phyloP scores from a whole-genome alignment of 1,139 yeast species.

The Eremothecium sinecaudum region DNA sequence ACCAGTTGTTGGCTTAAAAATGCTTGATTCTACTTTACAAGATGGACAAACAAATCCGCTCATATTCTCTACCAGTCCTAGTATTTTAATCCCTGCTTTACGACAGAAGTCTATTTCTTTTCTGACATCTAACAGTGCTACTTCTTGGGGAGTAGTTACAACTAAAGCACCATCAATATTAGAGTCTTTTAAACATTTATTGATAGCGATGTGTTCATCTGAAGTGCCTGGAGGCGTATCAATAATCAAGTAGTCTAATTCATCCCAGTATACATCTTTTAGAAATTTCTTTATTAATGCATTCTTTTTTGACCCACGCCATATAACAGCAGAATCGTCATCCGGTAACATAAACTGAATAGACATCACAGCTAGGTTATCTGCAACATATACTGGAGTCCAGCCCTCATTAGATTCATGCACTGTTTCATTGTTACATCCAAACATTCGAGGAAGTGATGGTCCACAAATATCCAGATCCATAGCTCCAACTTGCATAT shows the following conservation, averaged over 20 bases:
- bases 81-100: constrained; percentile 74
- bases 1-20: constrained; percentile 92
- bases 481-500: constrained; percentile 87
- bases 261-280: constrained; percentile 89
- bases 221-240: constrained; percentile 99
- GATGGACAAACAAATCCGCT: constrained; percentile 95
- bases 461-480: constrained; percentile 98
- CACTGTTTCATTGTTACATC: constrained; percentile 77
- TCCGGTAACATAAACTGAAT: constrained; percentile 94
- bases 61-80: constrained; percentile 96
- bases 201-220: constrained; percentile 89
- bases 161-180: constrained; percentile 94
- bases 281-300: constrained; percentile 88
- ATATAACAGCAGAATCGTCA: constrained; percentile 85
- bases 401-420: constrained; percentile 90
- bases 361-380: constrained; percentile 90
- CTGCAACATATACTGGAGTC: constrained; percentile 95
- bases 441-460: constrained; percentile 88
- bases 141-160: constrained; percentile 97
- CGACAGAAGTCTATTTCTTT: constrained; percentile 92
- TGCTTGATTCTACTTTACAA: constrained; percentile 83
- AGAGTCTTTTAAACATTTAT: constrained; percentile 76
- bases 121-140: constrained; percentile 85
- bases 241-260: constrained; percentile 72
- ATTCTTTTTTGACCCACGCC: constrained; percentile 95